Conservation (phyloP, 768 basidiomycete genomes). For the Xerocomellus intermedius region DNA sequence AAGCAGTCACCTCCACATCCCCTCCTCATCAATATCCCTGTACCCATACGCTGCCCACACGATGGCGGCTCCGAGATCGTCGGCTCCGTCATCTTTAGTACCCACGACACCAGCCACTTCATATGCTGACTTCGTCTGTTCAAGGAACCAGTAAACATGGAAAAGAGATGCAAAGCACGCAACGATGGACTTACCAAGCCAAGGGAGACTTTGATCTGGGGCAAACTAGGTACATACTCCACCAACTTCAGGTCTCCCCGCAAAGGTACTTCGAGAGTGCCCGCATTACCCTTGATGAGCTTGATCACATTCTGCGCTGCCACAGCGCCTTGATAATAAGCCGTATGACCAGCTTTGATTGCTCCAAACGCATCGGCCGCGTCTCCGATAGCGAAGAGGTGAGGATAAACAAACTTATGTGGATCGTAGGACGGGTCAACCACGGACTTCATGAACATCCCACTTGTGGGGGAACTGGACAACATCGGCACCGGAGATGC, state of each 20-base stretch:
- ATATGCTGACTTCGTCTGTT: slow-evolving; percentile 43
- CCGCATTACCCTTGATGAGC: slow-evolving; percentile 35
- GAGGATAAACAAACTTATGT: slow-evolving; percentile 34
- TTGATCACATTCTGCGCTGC: slow-evolving; percentile 54
- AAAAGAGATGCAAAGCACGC: neutral
- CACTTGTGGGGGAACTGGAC: neutral
- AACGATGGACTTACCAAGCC: slow-evolving; percentile 44
- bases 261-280: neutral
- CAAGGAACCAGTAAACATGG: neutral
- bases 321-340: slow-evolving; percentile 50
- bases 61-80: slow-evolving; percentile 46
- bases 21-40: slow-evolving; percentile 32
- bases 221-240: slow-evolving; percentile 44
- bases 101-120: slow-evolving; percentile 47
- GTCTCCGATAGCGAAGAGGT: slow-evolving; percentile 64
- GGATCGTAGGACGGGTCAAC: slow-evolving; percentile 22
- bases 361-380: slow-evolving; percentile 65
- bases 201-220: slow-evolving; percentile 62
- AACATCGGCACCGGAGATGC: neutral
- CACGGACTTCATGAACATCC: neutral
- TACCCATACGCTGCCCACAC: slow-evolving; percentile 51
- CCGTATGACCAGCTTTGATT: slow-evolving; percentile 57
- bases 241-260: slow-evolving; percentile 30
- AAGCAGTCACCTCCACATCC: slow-evolving; percentile 7
- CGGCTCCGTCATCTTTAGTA: slow-evolving; percentile 41